phyloP scores from a whole-genome alignment of 2,329 filamentous ascomycete genomes.

The Colletotrichum tropicicola region DNA sequence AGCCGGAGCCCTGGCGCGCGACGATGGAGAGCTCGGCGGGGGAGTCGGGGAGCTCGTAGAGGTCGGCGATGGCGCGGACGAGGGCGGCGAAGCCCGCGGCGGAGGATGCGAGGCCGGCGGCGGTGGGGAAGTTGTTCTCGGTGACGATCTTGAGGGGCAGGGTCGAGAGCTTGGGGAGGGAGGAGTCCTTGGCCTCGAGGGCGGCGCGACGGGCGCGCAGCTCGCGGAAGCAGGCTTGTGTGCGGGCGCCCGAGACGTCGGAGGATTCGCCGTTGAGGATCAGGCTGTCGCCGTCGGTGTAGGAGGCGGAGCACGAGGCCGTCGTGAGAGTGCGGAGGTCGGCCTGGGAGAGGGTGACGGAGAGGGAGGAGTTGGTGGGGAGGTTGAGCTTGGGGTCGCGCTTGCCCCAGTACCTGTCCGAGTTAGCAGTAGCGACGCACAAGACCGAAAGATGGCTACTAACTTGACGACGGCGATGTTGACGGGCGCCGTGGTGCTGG shows the following conservation, averaged over 20 bases:
- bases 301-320: slow-evolving; percentile 84
- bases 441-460: too few relatives aligned
- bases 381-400: slow-evolving; percentile 93
- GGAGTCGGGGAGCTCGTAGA: slow-evolving; percentile 85
- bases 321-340: slow-evolving; percentile 97
- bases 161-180: slow-evolving; percentile 82
- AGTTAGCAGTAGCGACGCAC: too few relatives aligned
- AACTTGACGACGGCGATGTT: slow-evolving; percentile 97
- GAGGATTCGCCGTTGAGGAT: slow-evolving; percentile 85
- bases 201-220: slow-evolving; percentile 80
- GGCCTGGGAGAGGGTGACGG: slow-evolving; percentile 92
- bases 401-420: slow-evolving; percentile 88
- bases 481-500: slow-evolving; percentile 95
- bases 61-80: slow-evolving; percentile 87
- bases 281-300: slow-evolving; percentile 73
- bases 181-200: slow-evolving; percentile 76
- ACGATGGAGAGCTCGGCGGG: slow-evolving; percentile 88
- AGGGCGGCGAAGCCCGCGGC: slow-evolving; percentile 76
- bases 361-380: slow-evolving; percentile 97
- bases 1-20: slow-evolving; percentile 92
- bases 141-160: slow-evolving; percentile 87
- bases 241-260: slow-evolving; percentile 87
- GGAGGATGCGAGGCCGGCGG: slow-evolving; percentile 83
- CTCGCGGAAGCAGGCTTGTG: slow-evolving; percentile 92
- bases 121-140: slow-evolving; percentile 99